Conservation (phyloP, 148 eudicot genomes). For the Chenopodium formosanum region DNA sequence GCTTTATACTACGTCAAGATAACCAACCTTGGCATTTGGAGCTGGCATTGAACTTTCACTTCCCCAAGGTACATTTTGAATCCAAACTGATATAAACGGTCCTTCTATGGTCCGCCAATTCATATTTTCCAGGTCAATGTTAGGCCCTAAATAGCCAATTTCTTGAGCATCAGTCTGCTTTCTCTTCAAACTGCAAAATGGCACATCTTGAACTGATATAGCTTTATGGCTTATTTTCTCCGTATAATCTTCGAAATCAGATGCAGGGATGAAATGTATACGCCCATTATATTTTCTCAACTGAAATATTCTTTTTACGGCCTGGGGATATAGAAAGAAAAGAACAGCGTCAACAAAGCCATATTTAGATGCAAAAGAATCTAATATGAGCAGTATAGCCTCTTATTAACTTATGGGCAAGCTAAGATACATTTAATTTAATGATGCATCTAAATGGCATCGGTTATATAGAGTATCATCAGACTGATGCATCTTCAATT, state of each 20-base stretch:
- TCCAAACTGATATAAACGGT: slow-evolving; percentile 87
- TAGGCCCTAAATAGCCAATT: slow-evolving; percentile 57
- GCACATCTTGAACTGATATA: slow-evolving; percentile 28
- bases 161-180: slow-evolving; percentile 31
- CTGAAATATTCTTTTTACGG: slow-evolving; percentile 55
- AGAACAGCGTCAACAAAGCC: not conserved
- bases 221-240: slow-evolving; percentile 40
- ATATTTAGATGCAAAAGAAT: not conserved
- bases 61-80: slow-evolving; percentile 97
- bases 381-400: not conserved
- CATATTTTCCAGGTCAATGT: slow-evolving; percentile 36
- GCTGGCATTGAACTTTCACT: slow-evolving; percentile 79
- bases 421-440: too few species aligned
- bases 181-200: slow-evolving; percentile 29
- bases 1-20: not conserved
- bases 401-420: too few species aligned
- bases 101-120: slow-evolving; percentile 82
- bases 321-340: slow-evolving; percentile 39
- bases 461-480: too few species aligned
- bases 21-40: slow-evolving; percentile 80
- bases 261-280: slow-evolving; percentile 75
- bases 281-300: slow-evolving; percentile 81
- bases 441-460: too few species aligned
- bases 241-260: slow-evolving; percentile 65
- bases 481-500: too few species aligned